Conservation (phyloP, 2,329 filamentous ascomycete genomes). For the Cladorrhinum sp. region DNA sequence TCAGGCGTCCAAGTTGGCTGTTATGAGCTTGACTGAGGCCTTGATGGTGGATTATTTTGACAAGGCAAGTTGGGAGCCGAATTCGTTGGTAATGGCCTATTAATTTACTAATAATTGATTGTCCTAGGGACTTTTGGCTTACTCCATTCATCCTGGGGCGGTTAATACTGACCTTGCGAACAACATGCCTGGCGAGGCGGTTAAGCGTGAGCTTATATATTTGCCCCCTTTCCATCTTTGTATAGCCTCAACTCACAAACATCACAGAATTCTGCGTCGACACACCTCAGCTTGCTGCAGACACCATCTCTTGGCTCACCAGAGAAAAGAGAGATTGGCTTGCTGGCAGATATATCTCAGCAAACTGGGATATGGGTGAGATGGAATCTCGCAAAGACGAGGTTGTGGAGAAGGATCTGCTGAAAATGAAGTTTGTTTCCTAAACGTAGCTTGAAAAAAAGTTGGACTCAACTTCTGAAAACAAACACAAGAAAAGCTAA, state of each 20-base stretch:
- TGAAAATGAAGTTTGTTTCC: conserved; percentile 9
- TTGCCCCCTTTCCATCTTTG: neutral
- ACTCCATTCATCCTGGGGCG: conserved; percentile 45
- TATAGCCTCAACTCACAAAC: neutral
- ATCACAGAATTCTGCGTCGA: conserved; percentile 27
- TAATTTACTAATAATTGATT: too few relatives aligned
- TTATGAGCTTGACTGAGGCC: conserved; percentile 44
- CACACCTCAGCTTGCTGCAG: conserved; percentile 39
- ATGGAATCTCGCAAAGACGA: conserved; percentile 40
- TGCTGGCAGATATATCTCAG: conserved; percentile 41
- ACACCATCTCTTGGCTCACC: conserved; percentile 44
- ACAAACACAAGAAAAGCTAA: neutral
- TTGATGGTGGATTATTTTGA: conserved; percentile 41
- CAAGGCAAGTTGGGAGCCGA: conserved; percentile 19
- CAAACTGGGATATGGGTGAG: conserved; percentile 48
- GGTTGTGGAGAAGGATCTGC: conserved; percentile 34
- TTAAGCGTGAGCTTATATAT: neutral
- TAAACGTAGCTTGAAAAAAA: neutral
- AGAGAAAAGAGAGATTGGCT: conserved; percentile 44
- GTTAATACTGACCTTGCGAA: conserved; percentile 42
- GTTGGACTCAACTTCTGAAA: too few relatives aligned
- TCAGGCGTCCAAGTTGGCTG: conserved; percentile 44
- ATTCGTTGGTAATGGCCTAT: neutral
- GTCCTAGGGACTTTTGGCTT: conserved; percentile 39
- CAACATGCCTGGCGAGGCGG: conserved; percentile 32